These are phyloP conservation scores for Magnaporthiopsis incrustans DNA, from an alignment of 2,329 filamentous ascomycete species.

Conservation along the genomic window DNA sequence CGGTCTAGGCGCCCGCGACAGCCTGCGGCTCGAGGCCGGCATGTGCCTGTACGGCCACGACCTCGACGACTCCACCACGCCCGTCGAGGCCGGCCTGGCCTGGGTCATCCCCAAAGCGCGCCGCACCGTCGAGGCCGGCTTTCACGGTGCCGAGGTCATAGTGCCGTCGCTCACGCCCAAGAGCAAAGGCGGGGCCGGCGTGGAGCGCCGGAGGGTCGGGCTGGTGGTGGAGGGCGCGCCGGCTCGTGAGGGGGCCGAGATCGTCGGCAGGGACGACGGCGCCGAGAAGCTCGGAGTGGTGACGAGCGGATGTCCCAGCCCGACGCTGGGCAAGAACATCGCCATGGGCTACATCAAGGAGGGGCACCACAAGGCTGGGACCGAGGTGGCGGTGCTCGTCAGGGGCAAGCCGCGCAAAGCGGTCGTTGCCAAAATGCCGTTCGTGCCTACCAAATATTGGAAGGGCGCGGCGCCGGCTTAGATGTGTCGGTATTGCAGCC, in stretches of 20 bases:
- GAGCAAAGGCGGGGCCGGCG: slow-evolving; percentile 63
- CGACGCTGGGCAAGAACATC: slow-evolving; percentile 80
- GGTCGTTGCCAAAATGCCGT: slow-evolving; percentile 80
- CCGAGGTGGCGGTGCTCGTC: slow-evolving; percentile 69
- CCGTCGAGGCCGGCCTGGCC: slow-evolving; percentile 46
- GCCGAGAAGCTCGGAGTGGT: slow-evolving; percentile 66
- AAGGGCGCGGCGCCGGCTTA: slow-evolving; percentile 27
- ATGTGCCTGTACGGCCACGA: slow-evolving; percentile 99
- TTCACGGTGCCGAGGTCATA: slow-evolving; percentile 76
- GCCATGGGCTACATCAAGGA: slow-evolving; percentile 90
- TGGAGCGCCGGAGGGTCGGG: slow-evolving; percentile 68
- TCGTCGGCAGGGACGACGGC: slow-evolving; percentile 39
- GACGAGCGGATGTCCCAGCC: slow-evolving; percentile 86
- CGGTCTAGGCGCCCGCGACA: slow-evolving; percentile 85
- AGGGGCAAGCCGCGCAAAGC: slow-evolving; percentile 69
- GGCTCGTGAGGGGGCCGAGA: slow-evolving; percentile 78
- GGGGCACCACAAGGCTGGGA: slow-evolving; percentile 75
- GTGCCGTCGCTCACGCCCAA: slow-evolving; percentile 67
- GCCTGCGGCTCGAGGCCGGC: slow-evolving; percentile 85
- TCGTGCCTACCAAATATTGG: slow-evolving; percentile 72
- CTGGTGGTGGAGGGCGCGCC: slow-evolving; percentile 78
- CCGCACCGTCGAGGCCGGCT: slow-evolving; percentile 56
- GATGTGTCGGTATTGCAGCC: background rate
- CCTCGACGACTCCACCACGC: slow-evolving; percentile 66
- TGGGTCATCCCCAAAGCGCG: slow-evolving; percentile 86